These are phyloP conservation scores for Balakata baccata DNA, from an alignment of 345 rosid species.

Conservation along the genomic window DNA sequence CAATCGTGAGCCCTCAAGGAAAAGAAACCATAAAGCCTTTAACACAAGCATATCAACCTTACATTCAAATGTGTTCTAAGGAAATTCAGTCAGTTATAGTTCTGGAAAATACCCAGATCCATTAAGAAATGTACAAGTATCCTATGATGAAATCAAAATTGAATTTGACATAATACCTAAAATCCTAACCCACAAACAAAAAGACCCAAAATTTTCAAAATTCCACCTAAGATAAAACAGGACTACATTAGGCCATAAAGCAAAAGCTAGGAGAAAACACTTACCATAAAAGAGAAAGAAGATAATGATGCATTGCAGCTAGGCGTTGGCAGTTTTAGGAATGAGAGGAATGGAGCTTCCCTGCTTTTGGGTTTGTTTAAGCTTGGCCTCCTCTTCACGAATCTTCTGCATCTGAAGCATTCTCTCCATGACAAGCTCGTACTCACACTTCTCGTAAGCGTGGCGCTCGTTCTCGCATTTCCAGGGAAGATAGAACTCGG, in stretches of 20 bases:
- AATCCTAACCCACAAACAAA: not conserved
- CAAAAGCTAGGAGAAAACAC: not conserved
- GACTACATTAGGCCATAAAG: not conserved
- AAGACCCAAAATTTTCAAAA: not conserved
- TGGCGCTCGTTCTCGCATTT: constrained; percentile 96
- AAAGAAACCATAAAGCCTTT: not conserved
- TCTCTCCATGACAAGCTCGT: constrained; percentile 98
- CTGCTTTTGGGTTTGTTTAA: constrained; percentile 43
- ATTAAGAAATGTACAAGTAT: not conserved
- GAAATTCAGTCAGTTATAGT: not conserved
- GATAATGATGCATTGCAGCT: constrained; percentile 6
- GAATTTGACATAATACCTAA: not conserved
- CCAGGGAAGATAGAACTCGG: constrained; percentile 95
- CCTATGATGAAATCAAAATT: not conserved
- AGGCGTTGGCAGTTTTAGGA: constrained; percentile 85
- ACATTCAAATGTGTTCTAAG: too few species aligned
- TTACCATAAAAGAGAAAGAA: constrained; percentile 11
- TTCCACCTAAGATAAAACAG: not conserved
- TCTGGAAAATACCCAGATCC: not conserved
- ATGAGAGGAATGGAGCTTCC: constrained; percentile 57
- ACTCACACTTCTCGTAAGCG: constrained; percentile 90
- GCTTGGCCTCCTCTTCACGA: constrained; percentile 68
- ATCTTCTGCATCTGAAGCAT: constrained; percentile 99
- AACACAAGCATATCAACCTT: not conserved
- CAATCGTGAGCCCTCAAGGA: not conserved